Percentiles rank a stretch among this genome's conserved stretches.
Conservation (phyloP, 2,329 filamentous ascomycete genomes). For the Zalaria sp. region DNA sequence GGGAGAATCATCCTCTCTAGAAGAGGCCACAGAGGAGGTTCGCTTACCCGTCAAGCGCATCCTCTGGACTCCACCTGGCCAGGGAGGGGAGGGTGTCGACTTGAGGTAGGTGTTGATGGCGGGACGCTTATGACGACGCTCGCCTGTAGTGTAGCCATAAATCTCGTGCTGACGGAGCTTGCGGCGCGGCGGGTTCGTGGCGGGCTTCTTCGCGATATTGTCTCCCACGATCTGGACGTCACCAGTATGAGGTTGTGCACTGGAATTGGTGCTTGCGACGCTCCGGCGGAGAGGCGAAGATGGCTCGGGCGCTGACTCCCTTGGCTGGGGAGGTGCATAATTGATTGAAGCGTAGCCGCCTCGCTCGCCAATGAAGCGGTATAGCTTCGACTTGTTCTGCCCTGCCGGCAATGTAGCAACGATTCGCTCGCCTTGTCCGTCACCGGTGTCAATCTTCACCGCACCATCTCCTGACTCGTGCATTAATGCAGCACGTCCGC, state of each 20-base stretch:
- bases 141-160: background rate
- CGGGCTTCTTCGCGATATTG: background rate
- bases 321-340: background rate
- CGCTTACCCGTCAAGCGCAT: background rate
- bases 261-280: background rate
- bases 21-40: background rate
- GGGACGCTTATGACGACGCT: background rate
- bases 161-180: background rate
- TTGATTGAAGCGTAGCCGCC: background rate
- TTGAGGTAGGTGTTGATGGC: constrained; percentile 2
- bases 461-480: constrained; percentile 7
- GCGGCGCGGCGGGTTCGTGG: background rate
- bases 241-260: background rate
- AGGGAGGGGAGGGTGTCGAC: constrained; percentile 1
- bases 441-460: constrained; percentile 5
- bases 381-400: constrained; percentile 8
- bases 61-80: background rate
- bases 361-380: constrained; percentile 14
- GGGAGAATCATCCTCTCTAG: background rate
- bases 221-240: background rate
- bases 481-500: constrained; percentile 20
- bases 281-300: background rate
- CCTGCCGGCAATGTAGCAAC: constrained; percentile 7
- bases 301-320: too few relatives aligned
- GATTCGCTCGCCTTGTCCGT: constrained; percentile 7